Percentiles rank a stretch among this genome's conserved stretches.
Conservation (phyloP, 148 eudicot species). For the Vaccinium myrtillus region DNA sequence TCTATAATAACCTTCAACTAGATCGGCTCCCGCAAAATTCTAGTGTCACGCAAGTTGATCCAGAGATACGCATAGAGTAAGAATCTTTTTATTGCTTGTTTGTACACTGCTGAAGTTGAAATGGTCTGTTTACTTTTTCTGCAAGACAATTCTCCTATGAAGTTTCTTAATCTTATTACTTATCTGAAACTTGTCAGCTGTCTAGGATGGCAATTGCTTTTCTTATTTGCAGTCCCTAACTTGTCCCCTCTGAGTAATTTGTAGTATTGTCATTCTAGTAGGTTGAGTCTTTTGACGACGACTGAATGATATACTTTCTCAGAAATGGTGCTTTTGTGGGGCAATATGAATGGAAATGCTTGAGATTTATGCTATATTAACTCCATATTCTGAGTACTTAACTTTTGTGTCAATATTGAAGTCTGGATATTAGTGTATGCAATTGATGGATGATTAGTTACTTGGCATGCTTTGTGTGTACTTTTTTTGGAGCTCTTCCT, state of each 20-base stretch:
- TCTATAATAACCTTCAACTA: conserved; percentile 71
- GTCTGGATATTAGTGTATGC: neutral
- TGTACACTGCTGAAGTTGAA: neutral
- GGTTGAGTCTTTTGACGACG: neutral
- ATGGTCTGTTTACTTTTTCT: neutral
- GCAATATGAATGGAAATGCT: neutral
- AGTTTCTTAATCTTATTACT: neutral
- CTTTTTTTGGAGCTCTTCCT: neutral
- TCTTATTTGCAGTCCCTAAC: neutral
- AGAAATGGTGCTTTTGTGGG: neutral
- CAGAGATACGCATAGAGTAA: conserved; percentile 97
- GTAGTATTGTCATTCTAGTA: neutral
- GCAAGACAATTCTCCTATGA: neutral
- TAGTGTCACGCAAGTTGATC: conserved; percentile 85
- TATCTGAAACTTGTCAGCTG: conserved; percentile 4
- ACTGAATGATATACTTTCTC: neutral
- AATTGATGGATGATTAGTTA: neutral
- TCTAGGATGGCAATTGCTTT: neutral
- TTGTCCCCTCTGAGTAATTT: neutral
- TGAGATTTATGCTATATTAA: neutral
- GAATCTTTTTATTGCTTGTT: conserved; percentile 22
- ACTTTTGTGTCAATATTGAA: neutral
- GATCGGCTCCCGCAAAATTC: conserved; percentile 74
- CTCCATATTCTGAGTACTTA: neutral
- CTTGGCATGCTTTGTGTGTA: neutral